Evolutionary conservation across 192 early-diverging fungal genomes (phyloP).

Genomic region (Phlyctochytrium bullatum): DNA sequence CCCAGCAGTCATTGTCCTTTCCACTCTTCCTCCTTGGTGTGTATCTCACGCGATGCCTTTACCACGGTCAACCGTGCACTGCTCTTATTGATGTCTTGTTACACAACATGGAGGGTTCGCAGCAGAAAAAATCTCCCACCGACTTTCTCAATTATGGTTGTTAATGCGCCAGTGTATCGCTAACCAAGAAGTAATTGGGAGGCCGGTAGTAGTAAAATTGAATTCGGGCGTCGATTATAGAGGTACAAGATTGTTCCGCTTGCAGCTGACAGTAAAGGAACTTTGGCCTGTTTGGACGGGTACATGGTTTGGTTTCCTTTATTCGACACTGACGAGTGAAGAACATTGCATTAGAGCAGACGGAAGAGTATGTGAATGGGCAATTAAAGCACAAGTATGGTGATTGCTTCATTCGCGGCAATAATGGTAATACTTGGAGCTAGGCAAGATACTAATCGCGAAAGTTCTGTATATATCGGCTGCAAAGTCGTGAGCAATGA

Average conservation of each 20-base stretch:
- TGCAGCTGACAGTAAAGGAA: conserved; percentile 44
- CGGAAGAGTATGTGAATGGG: conserved; percentile 96
- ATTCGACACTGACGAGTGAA: neutral
- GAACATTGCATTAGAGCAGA: conserved; percentile 97
- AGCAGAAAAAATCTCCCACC: conserved; percentile 68
- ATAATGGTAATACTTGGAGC: conserved; percentile 94
- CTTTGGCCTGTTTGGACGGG: conserved; percentile 89
- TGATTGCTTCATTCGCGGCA: conserved; percentile 95
- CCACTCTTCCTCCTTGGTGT: too few relatives aligned
- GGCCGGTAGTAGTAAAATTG: conserved; percentile 84
- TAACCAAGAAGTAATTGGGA: conserved; percentile 65
- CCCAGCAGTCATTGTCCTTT: too few relatives aligned
- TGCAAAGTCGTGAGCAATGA: too few relatives aligned
- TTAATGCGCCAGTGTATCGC: neutral
- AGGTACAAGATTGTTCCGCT: conserved; percentile 49
- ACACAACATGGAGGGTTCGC: too few relatives aligned
- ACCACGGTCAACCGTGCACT: too few relatives aligned
- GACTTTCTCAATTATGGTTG: conserved; percentile 72
- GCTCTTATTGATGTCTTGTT: too few relatives aligned
- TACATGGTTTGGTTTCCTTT: conserved; percentile 48
- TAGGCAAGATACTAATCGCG: too few relatives aligned
- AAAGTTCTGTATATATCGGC: too few relatives aligned
- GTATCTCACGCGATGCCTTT: too few relatives aligned
- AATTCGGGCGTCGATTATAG: conserved; percentile 96
- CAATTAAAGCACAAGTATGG: conserved; percentile 89